Percentiles rank a stretch among this genome's conserved stretches.
phyloP scores from a whole-genome alignment of 495 filamentous ascomycete genomes.

The Podospora pseudocomata region DNA sequence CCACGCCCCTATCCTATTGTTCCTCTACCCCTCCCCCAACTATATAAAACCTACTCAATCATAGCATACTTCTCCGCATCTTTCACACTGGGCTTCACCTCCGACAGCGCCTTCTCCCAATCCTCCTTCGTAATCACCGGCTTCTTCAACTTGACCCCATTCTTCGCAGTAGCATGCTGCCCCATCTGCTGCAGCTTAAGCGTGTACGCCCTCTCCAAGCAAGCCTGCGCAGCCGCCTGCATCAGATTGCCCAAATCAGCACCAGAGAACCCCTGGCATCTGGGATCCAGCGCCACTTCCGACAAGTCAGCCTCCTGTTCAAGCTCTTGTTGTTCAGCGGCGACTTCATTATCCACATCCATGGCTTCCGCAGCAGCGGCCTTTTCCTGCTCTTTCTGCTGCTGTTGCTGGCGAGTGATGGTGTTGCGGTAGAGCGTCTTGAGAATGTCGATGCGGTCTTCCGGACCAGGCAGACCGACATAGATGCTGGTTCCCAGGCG shows the following conservation, averaged over 20 bases:
- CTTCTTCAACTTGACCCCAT: conserved; percentile 22
- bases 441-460: conserved; percentile 83
- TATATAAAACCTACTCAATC: conserved; percentile 2
- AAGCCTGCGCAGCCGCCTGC: conserved; percentile 70
- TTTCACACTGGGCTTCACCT: conserved; percentile 77
- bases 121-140: conserved; percentile 63
- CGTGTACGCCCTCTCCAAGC: conserved; percentile 57
- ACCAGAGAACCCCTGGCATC: conserved; percentile 83
- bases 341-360: conserved; percentile 3
- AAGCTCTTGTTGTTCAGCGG: conserved; percentile 6
- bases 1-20: no score
- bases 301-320: conserved; percentile 42
- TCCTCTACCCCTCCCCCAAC: no score
- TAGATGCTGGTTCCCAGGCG: conserved; percentile 85
- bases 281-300: conserved; percentile 57
- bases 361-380: conserved; percentile 31
- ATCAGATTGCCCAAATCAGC: conserved; percentile 81
- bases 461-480: conserved; percentile 76
- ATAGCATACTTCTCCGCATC: conserved; percentile 40
- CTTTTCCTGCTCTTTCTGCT: conserved; percentile 6
- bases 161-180: conserved; percentile 12
- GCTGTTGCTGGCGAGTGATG: conserved; percentile 43
- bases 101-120: conserved; percentile 68
- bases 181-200: conserved; percentile 15
- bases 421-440: conserved; percentile 69